These are phyloP conservation scores for Aspergillus piperis DNA, from an alignment of 2,329 filamentous ascomycete species.

Conservation along the genomic window DNA sequence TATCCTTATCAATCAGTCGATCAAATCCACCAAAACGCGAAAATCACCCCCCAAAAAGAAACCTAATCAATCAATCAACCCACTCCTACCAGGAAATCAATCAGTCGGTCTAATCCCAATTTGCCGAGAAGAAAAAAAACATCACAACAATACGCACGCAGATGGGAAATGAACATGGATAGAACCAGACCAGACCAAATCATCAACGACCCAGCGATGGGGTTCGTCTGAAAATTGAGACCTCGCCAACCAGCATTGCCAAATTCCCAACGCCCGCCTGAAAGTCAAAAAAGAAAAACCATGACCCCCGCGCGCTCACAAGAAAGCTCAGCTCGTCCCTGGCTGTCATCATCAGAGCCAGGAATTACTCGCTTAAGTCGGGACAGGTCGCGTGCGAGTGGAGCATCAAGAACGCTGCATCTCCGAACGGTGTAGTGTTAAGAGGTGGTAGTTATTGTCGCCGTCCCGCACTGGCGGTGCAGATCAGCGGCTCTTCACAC, in stretches of 20 bases:
- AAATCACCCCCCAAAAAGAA: background rate
- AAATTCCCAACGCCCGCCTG: background rate
- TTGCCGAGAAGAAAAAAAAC: background rate
- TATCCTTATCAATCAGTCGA: background rate
- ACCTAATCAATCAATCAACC: background rate
- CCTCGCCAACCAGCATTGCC: background rate
- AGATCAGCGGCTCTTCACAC: background rate
- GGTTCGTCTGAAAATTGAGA: too few relatives aligned
- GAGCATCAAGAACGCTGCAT: background rate
- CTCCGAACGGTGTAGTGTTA: background rate
- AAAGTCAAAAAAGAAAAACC: too few relatives aligned
- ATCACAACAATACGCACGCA: background rate
- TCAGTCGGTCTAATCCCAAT: background rate
- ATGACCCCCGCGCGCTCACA: constrained; percentile 20
- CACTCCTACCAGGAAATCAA: background rate
- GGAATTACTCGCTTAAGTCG: constrained; percentile 25
- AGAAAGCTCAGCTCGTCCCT: constrained; percentile 43
- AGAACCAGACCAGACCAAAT: too few relatives aligned
- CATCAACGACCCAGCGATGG: background rate
- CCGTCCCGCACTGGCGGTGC: background rate
- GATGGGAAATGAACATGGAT: background rate
- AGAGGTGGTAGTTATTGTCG: background rate
- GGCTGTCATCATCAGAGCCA: constrained; percentile 35
- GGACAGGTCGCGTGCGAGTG: background rate
- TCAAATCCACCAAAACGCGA: background rate